Base-by-base conservation (phyloP, 768 basidiomycete genomes). In the Mycena kentingensis region DNA sequence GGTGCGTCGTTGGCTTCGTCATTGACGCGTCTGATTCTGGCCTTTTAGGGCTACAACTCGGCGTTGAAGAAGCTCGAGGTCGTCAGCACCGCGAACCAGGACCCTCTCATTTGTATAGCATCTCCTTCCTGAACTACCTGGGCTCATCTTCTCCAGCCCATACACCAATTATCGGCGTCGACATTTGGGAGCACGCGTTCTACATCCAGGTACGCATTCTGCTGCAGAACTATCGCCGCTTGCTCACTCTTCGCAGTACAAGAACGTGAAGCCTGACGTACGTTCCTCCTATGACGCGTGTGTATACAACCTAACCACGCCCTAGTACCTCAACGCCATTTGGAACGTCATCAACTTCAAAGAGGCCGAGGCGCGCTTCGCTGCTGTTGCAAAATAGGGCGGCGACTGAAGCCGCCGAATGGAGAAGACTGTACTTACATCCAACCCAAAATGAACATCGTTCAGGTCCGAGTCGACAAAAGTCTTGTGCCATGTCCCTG, bases 331-430 rank as follows among this genome's bases (percentile, higher is more conserved):
- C 70, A 83, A 81, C 41, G 93, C 93, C 19, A 93, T 98, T 67
- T 98, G 95, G 93, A 86, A 85, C 60, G 93, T 98, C 54, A 83
- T 98, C 79, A 93, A 97, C 78, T 98, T 93, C 73, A 82, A 90
- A 63, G 92, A 96, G 73, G 96, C 93, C 6, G 92, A 94, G 66
- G 73, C 75, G 45, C 76, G 80, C 38, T 66, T 76, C 41, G 54
- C 67, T 12, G 75, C 76, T 48, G 76, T 70, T 28, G 52, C 65
- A 27, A 58, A 68, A 36, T 66, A 62, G 8, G 8, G 8, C 10
- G 8, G 16, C 8, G 10, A 32, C 16, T 8, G 31, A 32, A 8
- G 16, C 16, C 10, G 31, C 16, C 31, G 31, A 16, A 32, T 8
- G 16, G 31, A 32, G 31, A 8, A 32, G 16, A 16, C 10, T 32